Conservation (phyloP, 257 asterid species). For the Avicennia marina region DNA sequence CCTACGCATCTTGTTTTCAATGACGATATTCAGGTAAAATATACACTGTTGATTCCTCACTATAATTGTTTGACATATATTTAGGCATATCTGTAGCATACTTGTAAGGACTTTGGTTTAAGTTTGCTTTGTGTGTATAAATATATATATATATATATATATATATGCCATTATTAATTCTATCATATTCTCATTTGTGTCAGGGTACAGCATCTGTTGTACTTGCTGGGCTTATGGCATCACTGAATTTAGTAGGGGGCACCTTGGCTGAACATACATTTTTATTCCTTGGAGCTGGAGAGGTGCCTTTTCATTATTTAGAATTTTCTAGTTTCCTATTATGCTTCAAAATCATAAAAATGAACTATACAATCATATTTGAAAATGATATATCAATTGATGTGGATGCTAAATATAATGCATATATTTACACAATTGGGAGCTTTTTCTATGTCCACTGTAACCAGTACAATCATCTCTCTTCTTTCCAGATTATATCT, state of each 20-base stretch:
- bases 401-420: too few species aligned
- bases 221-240: slow-evolving; percentile 84
- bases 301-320: slow-evolving; percentile 37
- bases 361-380: too few species aligned
- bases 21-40: slow-evolving; percentile 84
- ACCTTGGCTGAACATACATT: slow-evolving; percentile 78
- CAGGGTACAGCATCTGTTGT: slow-evolving; percentile 99
- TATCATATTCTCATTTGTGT: neutral
- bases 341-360: too few species aligned
- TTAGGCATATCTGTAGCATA: neutral
- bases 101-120: neutral
- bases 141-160: too few species aligned
- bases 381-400: too few species aligned
- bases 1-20: slow-evolving; percentile 87
- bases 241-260: slow-evolving; percentile 78
- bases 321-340: neutral
- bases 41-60: neutral
- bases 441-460: too few species aligned
- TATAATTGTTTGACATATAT: neutral
- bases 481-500: neutral
- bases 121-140: too few species aligned
- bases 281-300: slow-evolving; percentile 97
- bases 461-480: neutral
- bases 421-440: too few species aligned
- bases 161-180: too few species aligned